Conservation (phyloP, 176 grass and related monocot genomes). For the Musa schizocarpa region DNA sequence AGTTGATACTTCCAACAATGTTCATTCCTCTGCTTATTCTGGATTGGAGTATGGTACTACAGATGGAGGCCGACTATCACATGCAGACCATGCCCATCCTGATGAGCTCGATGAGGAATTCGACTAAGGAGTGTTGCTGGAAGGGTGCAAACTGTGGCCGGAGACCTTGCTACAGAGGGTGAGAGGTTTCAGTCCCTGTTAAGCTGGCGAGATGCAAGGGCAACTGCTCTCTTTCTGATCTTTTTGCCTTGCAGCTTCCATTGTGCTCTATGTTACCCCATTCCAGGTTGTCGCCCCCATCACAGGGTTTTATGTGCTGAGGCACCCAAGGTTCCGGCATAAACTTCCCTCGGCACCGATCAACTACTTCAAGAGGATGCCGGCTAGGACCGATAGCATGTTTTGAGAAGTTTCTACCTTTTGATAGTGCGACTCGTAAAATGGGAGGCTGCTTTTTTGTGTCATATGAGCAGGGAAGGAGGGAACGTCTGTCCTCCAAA, state of each 20-base stretch:
- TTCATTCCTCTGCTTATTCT: constrained; percentile 14
- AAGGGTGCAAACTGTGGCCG: constrained; percentile 16
- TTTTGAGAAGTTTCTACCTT: no score
- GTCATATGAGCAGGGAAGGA: no score
- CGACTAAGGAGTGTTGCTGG: constrained; percentile 10
- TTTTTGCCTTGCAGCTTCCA: constrained; percentile 10
- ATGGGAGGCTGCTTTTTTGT: no score
- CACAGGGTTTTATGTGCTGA: no score
- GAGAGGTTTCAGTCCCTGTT: constrained; percentile 17
- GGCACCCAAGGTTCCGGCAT: no score
- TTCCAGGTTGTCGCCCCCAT: no score
- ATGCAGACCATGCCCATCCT: constrained; percentile 13
- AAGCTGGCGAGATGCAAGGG: constrained; percentile 20
- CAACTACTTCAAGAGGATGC: no score
- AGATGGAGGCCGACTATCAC: constrained; percentile 1
- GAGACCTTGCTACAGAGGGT: constrained; percentile 3
- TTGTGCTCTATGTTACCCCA: no score
- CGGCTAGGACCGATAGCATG: no score
- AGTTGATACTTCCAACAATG: constrained; percentile 15
- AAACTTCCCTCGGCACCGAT: no score
- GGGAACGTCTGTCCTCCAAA: no score
- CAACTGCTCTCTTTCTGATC: constrained; percentile 14
- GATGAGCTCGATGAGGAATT: constrained; percentile 18
- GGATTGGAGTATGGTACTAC: constrained; percentile 19
- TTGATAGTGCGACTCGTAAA: no score